Conservation (phyloP, 345 rosid species). For the Adansonia digitata region DNA sequence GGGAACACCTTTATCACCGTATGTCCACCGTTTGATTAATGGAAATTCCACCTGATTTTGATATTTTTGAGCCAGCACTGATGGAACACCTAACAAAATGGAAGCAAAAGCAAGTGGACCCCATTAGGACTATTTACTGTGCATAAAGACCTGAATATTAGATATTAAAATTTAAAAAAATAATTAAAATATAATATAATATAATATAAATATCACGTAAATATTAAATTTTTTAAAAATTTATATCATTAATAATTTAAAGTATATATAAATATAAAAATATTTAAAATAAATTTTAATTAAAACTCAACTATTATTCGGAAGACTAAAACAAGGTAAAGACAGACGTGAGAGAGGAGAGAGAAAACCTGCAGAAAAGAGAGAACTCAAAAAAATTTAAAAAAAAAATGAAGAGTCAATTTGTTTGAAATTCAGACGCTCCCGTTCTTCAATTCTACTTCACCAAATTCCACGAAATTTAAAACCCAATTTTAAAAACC, state of each 20-base stretch:
- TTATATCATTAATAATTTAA: no score
- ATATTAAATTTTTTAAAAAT: no score
- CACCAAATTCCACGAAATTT: slow-evolving; percentile 23
- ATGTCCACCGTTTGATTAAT: slow-evolving; percentile 21
- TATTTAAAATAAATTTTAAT: no score
- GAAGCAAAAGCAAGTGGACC: slow-evolving; percentile 17
- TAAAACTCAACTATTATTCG: slow-evolving; percentile 18
- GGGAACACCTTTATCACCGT: neutral
- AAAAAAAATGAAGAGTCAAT: no score
- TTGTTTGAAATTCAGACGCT: slow-evolving; percentile 22
- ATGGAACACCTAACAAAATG: neutral
- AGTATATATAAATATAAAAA: no score
- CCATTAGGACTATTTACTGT: slow-evolving; percentile 2
- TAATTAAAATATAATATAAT: no score
- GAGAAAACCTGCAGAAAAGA: neutral
- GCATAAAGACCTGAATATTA: no score
- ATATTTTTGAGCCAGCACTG: slow-evolving; percentile 4
- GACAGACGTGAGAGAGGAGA: neutral
- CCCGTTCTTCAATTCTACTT: slow-evolving; percentile 22
- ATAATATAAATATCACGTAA: no score
- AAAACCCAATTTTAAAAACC: slow-evolving; percentile 31
- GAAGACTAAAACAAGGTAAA: no score
- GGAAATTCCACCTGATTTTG: neutral
- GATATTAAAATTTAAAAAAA: no score
- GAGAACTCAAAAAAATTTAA: neutral